phyloP scores from a whole-genome alignment of 768 basidiomycete species.

The Podaxis pistillaris region DNA sequence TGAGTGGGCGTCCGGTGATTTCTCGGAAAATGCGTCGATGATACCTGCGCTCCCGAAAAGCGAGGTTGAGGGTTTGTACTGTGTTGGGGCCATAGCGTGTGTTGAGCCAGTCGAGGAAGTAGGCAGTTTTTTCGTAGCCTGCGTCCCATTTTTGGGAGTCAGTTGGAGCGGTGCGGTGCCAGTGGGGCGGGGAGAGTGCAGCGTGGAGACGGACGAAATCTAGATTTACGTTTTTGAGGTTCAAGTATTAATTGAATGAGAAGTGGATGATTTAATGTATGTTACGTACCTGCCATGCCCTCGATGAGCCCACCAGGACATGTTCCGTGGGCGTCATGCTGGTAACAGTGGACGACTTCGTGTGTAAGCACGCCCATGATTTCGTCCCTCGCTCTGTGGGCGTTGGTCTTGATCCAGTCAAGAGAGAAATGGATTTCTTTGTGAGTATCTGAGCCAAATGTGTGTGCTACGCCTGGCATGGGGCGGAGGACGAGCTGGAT shows the following conservation, averaged over 20 bases:
- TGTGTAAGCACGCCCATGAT: constrained; percentile 70
- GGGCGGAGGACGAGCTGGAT: constrained; percentile 60
- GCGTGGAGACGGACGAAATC: constrained; percentile 72
- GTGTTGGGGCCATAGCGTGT: constrained; percentile 49
- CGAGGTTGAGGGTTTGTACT: constrained; percentile 56
- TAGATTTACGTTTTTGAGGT: constrained; percentile 20
- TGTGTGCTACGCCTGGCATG: constrained; percentile 73
- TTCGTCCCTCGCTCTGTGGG: constrained; percentile 50
- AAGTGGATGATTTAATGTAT: not conserved
- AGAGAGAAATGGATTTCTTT: constrained; percentile 79
- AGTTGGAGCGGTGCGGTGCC: constrained; percentile 41
- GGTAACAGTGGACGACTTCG: constrained; percentile 80
- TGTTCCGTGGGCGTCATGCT: constrained; percentile 58
- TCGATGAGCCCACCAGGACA: constrained; percentile 75
- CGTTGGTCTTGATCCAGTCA: constrained; percentile 51
- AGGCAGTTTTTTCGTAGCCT: constrained; percentile 73
- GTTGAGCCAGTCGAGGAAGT: constrained; percentile 73
- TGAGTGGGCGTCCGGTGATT: constrained; percentile 50
- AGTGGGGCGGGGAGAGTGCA: constrained; percentile 65
- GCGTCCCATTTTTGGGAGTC: constrained; percentile 61
- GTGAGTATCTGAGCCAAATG: constrained; percentile 48
- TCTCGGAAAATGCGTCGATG: constrained; percentile 50
- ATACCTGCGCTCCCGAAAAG: constrained; percentile 49
- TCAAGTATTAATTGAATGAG: not conserved
- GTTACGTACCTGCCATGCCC: constrained; percentile 66